phyloP scores from a whole-genome alignment of 306 rosid genomes.

The Corylus americana region DNA sequence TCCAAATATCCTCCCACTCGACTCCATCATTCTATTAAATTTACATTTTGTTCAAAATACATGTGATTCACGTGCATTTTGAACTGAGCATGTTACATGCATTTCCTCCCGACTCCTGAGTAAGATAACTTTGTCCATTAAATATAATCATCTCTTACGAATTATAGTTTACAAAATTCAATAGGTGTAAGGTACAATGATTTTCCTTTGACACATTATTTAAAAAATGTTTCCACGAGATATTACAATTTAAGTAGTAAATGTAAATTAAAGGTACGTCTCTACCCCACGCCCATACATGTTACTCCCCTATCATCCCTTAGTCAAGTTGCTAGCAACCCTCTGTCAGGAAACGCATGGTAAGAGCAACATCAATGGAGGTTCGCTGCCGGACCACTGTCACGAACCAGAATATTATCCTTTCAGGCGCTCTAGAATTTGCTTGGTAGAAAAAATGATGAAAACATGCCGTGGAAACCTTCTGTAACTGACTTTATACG shows the following conservation, averaged over 20 bases:
- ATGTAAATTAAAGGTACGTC: neutral
- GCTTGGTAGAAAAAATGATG: neutral
- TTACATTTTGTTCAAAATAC: too few species aligned
- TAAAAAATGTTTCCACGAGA: neutral
- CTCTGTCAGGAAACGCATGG: conserved; percentile 4
- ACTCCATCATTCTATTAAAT: too few species aligned
- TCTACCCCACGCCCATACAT: neutral
- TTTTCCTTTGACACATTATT: neutral
- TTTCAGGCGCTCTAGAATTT: neutral
- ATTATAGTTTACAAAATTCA: neutral
- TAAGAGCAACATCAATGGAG: conserved; percentile 20
- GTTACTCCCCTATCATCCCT: neutral
- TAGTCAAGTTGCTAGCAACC: neutral
- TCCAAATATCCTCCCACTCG: too few species aligned
- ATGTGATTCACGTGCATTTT: too few species aligned
- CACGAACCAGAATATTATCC: conserved; percentile 16
- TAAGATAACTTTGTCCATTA: too few species aligned
- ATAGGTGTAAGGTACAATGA: neutral
- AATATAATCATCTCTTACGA: neutral
- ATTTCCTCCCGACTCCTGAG: too few species aligned
- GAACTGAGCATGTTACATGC: too few species aligned
- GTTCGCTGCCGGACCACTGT: conserved; percentile 16
- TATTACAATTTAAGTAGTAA: neutral
- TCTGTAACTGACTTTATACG: conserved; percentile 19
- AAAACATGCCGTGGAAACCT: neutral